Percentiles rank a stretch among this genome's conserved stretches.
Conservation (phyloP, 2,329 filamentous ascomycete genomes). For the Furcasterigmium furcatum region DNA sequence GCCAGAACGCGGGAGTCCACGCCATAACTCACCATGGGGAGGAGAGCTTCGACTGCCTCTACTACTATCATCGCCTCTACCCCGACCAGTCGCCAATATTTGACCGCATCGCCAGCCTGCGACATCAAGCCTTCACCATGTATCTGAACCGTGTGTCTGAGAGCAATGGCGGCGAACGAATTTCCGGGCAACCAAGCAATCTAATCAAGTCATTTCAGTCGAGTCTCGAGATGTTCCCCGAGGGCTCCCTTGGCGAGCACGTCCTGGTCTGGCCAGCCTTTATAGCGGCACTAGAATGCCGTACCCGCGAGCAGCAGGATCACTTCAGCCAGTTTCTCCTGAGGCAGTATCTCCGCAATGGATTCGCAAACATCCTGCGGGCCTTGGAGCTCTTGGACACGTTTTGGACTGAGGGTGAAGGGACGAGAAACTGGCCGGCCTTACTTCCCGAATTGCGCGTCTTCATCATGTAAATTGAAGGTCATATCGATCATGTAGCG, state of each 20-base stretch:
- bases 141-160: conserved; percentile 2
- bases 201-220: background rate
- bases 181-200: too few species aligned
- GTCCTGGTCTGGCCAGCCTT: conserved; percentile 7
- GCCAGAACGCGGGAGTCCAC: background rate
- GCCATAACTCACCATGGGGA: background rate
- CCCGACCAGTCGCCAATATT: conserved; percentile 3
- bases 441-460: conserved; percentile 2
- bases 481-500: too few species aligned
- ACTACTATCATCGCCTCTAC: conserved; percentile 5
- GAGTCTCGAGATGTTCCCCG: background rate
- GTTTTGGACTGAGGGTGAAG: background rate
- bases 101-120: conserved; percentile 2
- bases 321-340: conserved; percentile 2
- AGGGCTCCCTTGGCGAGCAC: conserved; percentile 4
- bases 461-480: conserved; percentile 3
- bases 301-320: conserved; percentile 1
- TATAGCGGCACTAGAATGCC: conserved; percentile 6
- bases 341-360: conserved; percentile 4
- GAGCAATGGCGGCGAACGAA: background rate
- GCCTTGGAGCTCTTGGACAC: conserved; percentile 1
- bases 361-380: conserved; percentile 2
- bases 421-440: background rate
- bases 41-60: conserved; percentile 7
- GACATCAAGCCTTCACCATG: conserved; percentile 6